Base-by-base conservation (phyloP, 2,329 filamentous ascomycete genomes). In the Fusarium kyushuense region DNA sequence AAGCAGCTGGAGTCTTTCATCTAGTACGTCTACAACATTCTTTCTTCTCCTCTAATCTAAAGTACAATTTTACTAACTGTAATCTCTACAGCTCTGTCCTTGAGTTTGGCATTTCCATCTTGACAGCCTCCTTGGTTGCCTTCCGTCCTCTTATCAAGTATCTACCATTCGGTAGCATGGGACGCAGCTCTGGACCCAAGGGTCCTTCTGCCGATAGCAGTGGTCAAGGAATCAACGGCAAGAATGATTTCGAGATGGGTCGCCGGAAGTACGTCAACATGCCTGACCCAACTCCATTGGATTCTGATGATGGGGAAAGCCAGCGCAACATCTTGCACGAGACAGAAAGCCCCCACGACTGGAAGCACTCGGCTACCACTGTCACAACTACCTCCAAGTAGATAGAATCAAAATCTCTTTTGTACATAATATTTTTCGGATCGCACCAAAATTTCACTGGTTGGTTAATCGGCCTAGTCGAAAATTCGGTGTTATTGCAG, bases 121-220 rank as follows among this genome's bases (percentile, higher is more conserved):
- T 57, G 2, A 57, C 54, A 4, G 47, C 54, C 2, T 57, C 47
- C 2, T 19, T 54, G 16, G 47, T 57, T 8, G 54, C 54, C 5
- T 57, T 57, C 19, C 54, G 54, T 5, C 47, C 54, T 1, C 47
- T 57, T 6, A 57, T 57, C 13, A 57, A 57, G 38, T 57, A 36
- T 10, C 25, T 57, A 16, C 54, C 54, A 2, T 57, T 57, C 2
- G 54, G 47, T 23, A 57, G 47, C 8, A 21, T 42, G 12, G 38
- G 47, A 10, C 47, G 47, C 8, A 57, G 54, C 21, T 57, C 54
- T 10, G 30, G 54, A 11, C 36, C 10, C 12, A 25, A 23, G 27
- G 38, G 16, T 1, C 47, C 30, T 3, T 54, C 54, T 13, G 47
- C n/a, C 4, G 54, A 38, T 4, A 30, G 35, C 16, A 47, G 30